A percentile compares a stretch with the other conserved stretches of the same genome.
These are phyloP conservation scores for Auriscalpium microsporum DNA, from an alignment of 768 basidiomycete genomes.

Conservation along the genomic window DNA sequence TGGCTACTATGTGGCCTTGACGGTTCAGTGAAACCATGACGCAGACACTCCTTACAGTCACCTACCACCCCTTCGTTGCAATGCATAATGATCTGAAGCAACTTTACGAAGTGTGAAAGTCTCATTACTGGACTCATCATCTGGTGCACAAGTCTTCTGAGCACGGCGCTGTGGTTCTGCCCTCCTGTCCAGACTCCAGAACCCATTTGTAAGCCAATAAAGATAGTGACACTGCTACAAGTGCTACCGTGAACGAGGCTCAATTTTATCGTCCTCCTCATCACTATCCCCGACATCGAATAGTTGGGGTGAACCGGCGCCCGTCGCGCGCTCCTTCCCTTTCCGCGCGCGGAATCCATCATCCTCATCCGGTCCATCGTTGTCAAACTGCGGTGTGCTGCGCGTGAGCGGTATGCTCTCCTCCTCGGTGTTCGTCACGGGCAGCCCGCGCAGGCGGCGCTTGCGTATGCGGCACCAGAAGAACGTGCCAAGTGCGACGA, in stretches of 20 bases:
- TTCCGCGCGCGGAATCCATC: constrained; percentile 19
- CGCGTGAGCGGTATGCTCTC: constrained; percentile 65
- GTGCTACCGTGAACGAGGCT: background rate
- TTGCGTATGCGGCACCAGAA: constrained; percentile 69
- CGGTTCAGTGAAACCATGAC: constrained; percentile 80
- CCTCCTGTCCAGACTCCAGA: too few species aligned
- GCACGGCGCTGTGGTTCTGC: too few species aligned
- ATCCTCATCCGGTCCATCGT: constrained; percentile 5
- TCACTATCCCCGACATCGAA: constrained; percentile 41
- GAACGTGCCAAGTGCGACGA: constrained; percentile 58
- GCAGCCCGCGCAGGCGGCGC: constrained; percentile 31
- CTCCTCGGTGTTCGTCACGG: constrained; percentile 35
- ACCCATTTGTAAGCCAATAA: background rate
- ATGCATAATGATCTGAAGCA: background rate
- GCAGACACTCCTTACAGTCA: constrained; percentile 38
- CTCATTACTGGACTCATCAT: background rate
- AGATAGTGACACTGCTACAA: background rate
- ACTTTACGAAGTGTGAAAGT: background rate
- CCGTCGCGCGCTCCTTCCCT: constrained; percentile 28
- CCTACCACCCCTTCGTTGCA: background rate
- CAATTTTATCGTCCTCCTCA: constrained; percentile 27
- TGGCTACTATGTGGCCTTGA: constrained; percentile 75
- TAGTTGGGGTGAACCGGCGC: constrained; percentile 25
- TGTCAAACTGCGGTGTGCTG: constrained; percentile 20
- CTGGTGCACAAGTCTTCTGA: background rate